phyloP scores from a whole-genome alignment of 208 protist species.

The Plasmodiophora brassicae region DNA sequence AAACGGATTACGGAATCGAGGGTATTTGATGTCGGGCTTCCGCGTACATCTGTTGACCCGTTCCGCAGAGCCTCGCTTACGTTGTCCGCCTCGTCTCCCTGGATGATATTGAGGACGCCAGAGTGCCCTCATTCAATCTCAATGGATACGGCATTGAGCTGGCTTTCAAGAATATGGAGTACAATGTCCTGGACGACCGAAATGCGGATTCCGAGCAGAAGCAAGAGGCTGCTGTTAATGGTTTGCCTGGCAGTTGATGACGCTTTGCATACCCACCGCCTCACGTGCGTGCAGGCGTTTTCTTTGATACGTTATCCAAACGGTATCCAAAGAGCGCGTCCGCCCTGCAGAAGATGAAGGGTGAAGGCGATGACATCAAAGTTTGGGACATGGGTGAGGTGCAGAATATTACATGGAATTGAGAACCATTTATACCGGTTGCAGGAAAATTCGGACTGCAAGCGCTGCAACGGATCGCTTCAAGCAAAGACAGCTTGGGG shows the following conservation, averaged over 20 bases:
- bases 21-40: not conserved
- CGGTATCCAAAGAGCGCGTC: not conserved
- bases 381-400: conserved; percentile 3
- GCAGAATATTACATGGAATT: not conserved
- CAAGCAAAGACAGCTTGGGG: not conserved
- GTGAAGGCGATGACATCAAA: not conserved
- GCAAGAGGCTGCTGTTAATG: not conserved
- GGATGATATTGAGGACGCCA: not conserved
- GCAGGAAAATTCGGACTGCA: not conserved
- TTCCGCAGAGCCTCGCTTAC: not conserved
- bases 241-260: not conserved
- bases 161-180: conserved; percentile 90
- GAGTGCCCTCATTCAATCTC: conserved; percentile 47
- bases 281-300: conserved; percentile 16
- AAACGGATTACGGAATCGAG: not conserved
- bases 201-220: not conserved
- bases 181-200: conserved; percentile 85
- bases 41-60: not conserved
- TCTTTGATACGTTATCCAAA: not conserved
- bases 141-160: conserved; percentile 87
- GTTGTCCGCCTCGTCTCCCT: not conserved
- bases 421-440: not conserved
- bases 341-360: not conserved
- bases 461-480: not conserved
- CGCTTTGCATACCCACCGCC: not conserved